These are phyloP conservation scores for Sarcomyxa edulis DNA, from an alignment of 768 basidiomycete genomes.

Conservation along the genomic window DNA sequence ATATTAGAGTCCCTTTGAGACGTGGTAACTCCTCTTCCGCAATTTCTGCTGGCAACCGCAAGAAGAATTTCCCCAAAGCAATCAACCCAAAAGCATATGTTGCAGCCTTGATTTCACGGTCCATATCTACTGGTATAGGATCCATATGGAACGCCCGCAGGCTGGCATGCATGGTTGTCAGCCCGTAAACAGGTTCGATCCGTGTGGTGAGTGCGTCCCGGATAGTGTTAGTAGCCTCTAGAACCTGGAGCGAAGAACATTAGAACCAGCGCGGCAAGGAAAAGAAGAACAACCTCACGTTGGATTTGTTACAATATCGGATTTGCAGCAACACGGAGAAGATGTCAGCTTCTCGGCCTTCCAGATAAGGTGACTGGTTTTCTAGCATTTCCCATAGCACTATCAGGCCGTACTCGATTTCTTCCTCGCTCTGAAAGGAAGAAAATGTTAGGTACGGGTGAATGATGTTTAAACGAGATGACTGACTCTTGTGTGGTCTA, in stretches of 20 bases:
- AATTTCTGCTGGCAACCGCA: conserved; percentile 76
- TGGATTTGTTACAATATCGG: conserved; percentile 66
- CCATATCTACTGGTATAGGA: conserved; percentile 33
- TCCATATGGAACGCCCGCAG: conserved; percentile 60
- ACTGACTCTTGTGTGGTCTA: conserved; percentile 61
- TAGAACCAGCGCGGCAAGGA: conserved; percentile 4
- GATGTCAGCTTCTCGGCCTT: conserved; percentile 75
- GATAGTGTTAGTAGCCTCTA: conserved; percentile 79
- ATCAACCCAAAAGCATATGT: conserved; percentile 82
- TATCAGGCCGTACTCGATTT: conserved; percentile 75
- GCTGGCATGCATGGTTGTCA: conserved; percentile 77
- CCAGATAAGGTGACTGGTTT: conserved; percentile 65
- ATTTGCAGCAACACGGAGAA: conserved; percentile 67
- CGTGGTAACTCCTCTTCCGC: conserved; percentile 86
- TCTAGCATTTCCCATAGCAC: conserved; percentile 81
- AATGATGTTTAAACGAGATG: conserved; percentile 4
- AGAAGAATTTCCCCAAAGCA: conserved; percentile 76
- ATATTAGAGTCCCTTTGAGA: conserved; percentile 62
- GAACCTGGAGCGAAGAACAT: conserved; percentile 41
- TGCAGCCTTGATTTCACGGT: conserved; percentile 51
- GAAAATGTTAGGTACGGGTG: conserved; percentile 4
- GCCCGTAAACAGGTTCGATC: conserved; percentile 79
- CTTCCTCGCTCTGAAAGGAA: conserved; percentile 46
- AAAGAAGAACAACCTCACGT: conserved; percentile 38
- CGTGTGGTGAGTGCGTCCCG: conserved; percentile 68